Evolutionary conservation across 192 early-diverging fungal species (phyloP), one percentile per base, ranked within the genome.

Genomic region (Geranomyces variabilis): DNA sequence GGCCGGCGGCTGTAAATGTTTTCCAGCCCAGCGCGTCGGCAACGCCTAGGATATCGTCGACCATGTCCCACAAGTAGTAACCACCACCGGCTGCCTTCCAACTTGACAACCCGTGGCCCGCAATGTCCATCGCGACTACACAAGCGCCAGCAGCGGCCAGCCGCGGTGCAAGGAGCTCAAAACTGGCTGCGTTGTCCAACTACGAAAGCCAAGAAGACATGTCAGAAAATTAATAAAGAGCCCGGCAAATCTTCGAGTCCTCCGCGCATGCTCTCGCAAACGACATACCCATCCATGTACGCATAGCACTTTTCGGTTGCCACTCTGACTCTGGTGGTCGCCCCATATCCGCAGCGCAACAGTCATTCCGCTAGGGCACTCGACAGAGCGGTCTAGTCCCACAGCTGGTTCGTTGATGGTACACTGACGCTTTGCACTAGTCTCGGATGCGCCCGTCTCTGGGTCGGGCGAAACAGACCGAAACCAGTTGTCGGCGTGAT

Each of bases 51-150:
- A 44, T 29, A 19, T 73, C 71, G 46, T 71, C 79, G 5, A 77
- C 64, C 55, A 59, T 57, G 51, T 82, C 80, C 80, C 80, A 82
- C 21, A 71, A 63, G 60, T 76, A 79, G 55, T 79, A 79, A 2
- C 69, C 66, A 21, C 63, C 64, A 7, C 33, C 19, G 8, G 49
- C 63, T 7, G 46, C 58, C 31, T 70, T 34, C 14, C 31, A 64
- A 30, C 64, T 58, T 17, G 73, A 75, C 9, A 44, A 59, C 6
- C 80, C 80, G 56, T 82, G 80, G 5, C 80, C 80, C 12, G 77
- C 67, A 0, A 79, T 66, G 63, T 82, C 80, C 21, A 77, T 60
- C 30, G 66, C 12, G 12, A 82, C 63, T n/a, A 79, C 33, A 26
- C 41, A 60, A 14, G 67, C 49, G 30, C 28, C 34, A 21, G 49